phyloP scores from a whole-genome alignment of 495 filamentous ascomycete species.

The Neurospora discreta region DNA sequence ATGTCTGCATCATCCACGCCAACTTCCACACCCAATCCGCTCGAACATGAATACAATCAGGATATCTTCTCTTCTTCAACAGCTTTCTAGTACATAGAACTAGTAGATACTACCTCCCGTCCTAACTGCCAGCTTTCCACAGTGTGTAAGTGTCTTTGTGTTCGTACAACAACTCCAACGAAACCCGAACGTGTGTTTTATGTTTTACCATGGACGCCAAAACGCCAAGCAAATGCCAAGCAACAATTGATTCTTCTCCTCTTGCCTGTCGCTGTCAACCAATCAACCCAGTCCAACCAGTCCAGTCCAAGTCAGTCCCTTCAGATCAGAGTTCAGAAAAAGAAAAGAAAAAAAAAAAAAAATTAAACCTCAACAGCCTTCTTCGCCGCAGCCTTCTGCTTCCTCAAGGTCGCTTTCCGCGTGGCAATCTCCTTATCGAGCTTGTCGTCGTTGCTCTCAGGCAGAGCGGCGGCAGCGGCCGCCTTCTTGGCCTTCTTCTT shows the following conservation, averaged over 20 bases:
- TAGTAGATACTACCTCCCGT: background rate
- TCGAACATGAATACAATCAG: background rate
- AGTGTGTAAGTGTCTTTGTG: background rate
- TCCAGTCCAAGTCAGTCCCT: background rate
- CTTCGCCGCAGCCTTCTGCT: slow-evolving; percentile 50
- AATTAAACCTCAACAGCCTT: slow-evolving; percentile 18
- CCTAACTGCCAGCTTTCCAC: background rate
- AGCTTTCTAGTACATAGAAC: background rate
- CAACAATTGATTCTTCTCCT: background rate
- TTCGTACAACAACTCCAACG: background rate
- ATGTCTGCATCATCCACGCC: background rate
- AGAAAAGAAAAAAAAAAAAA: background rate
- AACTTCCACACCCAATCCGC: background rate
- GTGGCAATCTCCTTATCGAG: slow-evolving; percentile 47
- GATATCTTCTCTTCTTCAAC: background rate
- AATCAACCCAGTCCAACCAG: slow-evolving; percentile 1
- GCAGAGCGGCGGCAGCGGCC: slow-evolving; percentile 13
- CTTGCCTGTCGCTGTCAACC: slow-evolving; percentile 5
- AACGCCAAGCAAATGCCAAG: slow-evolving; percentile 11
- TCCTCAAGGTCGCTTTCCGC: slow-evolving; percentile 48
- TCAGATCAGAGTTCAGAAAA: background rate
- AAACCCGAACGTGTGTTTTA: background rate
- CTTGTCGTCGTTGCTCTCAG: slow-evolving; percentile 42
- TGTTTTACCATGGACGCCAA: slow-evolving; percentile 10
- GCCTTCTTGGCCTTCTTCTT: slow-evolving; percentile 44